Evolutionary conservation across 352 stramenopile species (phyloP), one percentile per base, ranked within the genome.

Genomic region (Saprolegnia parasitica): DNA sequence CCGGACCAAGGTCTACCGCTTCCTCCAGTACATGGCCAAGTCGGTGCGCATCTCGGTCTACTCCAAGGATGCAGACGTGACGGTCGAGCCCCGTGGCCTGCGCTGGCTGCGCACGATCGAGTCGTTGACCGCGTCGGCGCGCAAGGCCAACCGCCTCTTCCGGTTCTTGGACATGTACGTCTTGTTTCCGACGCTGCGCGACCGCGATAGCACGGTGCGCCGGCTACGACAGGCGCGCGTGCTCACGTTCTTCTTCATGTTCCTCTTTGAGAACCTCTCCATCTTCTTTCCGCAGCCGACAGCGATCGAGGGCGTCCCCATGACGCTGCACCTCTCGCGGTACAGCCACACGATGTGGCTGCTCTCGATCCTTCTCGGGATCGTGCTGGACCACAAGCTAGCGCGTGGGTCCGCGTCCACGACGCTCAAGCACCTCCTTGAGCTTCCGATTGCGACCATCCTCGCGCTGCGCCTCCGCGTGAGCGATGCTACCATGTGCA

Each of bases 81-180:
- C n/a, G 52, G 35, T 65, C 57, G 23, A 65, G 24, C 42, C 42
- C 13, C 8, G 42, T 15, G 13, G 32, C 35, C 61, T 61, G 26
- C 65, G 50, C 13, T 18, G 39, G 32, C 23, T 56, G 50, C 39
- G 54, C 20, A 26, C 15, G n/a, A 46, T 83, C 11, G 81, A 89
- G 67, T 55, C 73, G 32, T 63, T 87, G 8, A 83, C 87, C 29
- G 75, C 74, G n/a, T 79, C 87, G 39, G 78, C 78, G 24, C 79
- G 81, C 21, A 84, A 82, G 68, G 77, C 86, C 29, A 86, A 84
- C 60, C 81, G 81, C 16, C 72, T 89, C 11, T 77, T 89, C 56
- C 78, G 87, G 71, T 89, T 89, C 55, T 49, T 89, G 24, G 81
- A 89, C 67, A 86, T 89, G 81, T 56, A 74, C 11, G 76, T 85